phyloP scores from a whole-genome alignment of 371 early-diverging fungal species.

The Mucor racemosus region DNA sequence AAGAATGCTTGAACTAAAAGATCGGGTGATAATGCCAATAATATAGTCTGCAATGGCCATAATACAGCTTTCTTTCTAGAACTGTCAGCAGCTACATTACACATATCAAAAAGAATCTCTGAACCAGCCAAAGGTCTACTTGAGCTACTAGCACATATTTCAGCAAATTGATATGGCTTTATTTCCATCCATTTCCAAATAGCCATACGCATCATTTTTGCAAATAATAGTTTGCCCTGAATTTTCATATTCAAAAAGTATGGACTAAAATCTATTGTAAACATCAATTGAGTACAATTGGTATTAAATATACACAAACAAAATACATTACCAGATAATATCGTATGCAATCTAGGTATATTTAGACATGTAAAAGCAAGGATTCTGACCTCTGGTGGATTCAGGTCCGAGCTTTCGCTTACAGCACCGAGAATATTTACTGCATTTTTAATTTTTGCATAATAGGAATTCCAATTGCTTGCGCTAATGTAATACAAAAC shows the following conservation, averaged over 20 bases:
- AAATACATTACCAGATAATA: slow-evolving; percentile 35
- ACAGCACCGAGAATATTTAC: slow-evolving; percentile 30
- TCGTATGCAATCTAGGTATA: slow-evolving; percentile 27
- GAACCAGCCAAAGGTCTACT: slow-evolving; percentile 72
- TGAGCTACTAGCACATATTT: slow-evolving; percentile 59
- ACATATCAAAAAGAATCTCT: slow-evolving; percentile 80
- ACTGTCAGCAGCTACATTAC: slow-evolving; percentile 69
- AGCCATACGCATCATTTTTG: slow-evolving; percentile 70
- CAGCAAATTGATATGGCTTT: slow-evolving; percentile 75
- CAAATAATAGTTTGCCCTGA: slow-evolving; percentile 70
- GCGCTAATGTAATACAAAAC: slow-evolving; percentile 79
- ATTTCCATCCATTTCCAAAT: slow-evolving; percentile 91
- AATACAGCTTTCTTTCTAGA: slow-evolving; percentile 62
- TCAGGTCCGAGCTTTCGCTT: slow-evolving; percentile 30
- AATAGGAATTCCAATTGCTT: slow-evolving; percentile 80
- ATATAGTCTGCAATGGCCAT: slow-evolving; percentile 84
- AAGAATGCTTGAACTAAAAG: slow-evolving; percentile 61
- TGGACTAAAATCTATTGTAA: slow-evolving; percentile 60
- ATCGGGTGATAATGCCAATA: slow-evolving; percentile 79
- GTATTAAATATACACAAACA: background rate
- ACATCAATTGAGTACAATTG: background rate
- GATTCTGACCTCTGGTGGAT: slow-evolving; percentile 41
- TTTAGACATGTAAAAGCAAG: slow-evolving; percentile 38
- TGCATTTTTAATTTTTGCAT: slow-evolving; percentile 58
- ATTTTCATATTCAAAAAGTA: slow-evolving; percentile 68